Conservation (phyloP, 164 flowering plant species). For the Magnolia kwangsiensis region DNA sequence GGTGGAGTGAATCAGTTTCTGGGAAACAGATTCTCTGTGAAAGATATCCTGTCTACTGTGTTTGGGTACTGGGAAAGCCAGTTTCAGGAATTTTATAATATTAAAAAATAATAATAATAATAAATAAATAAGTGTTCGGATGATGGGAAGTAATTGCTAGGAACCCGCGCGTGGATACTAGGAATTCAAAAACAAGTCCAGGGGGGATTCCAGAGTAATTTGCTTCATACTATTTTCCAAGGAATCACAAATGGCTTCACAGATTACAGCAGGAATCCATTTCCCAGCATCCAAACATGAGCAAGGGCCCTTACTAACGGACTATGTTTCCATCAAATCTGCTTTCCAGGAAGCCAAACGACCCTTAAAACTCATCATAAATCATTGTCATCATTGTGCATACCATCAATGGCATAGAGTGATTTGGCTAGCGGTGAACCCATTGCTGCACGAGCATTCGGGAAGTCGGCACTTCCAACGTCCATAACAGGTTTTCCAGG, state of each 20-base stretch:
- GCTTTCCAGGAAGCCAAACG: not conserved
- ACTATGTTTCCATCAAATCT: not conserved
- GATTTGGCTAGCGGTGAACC: slow-evolving; percentile 80
- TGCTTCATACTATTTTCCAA: not conserved
- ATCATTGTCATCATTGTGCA: not conserved
- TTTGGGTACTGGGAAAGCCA: too few relatives aligned
- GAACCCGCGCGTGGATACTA: too few relatives aligned
- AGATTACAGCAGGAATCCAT: not conserved
- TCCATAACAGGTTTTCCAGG: slow-evolving; percentile 96
- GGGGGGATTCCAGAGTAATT: too few relatives aligned
- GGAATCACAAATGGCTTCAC: not conserved
- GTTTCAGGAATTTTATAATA: too few relatives aligned
- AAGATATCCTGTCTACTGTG: too few relatives aligned
- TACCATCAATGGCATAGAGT: slow-evolving; percentile 81
- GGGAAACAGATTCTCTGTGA: too few relatives aligned
- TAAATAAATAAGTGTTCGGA: too few relatives aligned
- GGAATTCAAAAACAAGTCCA: too few relatives aligned
- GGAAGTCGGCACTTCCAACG: slow-evolving; percentile 90
- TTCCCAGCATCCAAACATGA: not conserved
- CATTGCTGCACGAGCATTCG: slow-evolving; percentile 88
- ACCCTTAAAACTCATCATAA: not conserved
- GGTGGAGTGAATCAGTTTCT: too few relatives aligned
- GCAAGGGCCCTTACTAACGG: not conserved
- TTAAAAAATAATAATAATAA: too few relatives aligned
- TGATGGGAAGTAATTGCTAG: too few relatives aligned